Evolutionary conservation across 1,139 yeast genomes (phyloP).

Genomic region (Debaryomyces sp.): DNA sequence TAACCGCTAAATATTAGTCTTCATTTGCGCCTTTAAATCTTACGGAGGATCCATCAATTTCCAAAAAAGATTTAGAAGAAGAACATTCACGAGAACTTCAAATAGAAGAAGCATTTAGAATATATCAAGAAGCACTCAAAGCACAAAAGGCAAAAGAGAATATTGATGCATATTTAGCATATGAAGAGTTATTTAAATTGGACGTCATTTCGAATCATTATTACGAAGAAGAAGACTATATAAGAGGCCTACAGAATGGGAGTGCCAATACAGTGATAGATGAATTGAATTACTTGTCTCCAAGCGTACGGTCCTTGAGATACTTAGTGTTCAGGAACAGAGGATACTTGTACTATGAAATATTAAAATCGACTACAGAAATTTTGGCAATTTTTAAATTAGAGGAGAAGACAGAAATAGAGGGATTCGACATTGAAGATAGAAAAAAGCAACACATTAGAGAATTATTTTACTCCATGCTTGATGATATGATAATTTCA

Average conservation of each 20-base stretch:
- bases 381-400: constrained; percentile 12
- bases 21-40: constrained; percentile 80
- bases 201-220: constrained; percentile 64
- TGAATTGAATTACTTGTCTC: constrained; percentile 56
- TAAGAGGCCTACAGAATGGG: constrained; percentile 47
- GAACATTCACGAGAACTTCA: constrained; percentile 88
- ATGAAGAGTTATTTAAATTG: constrained; percentile 65
- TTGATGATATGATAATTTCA: constrained; percentile 60
- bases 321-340: constrained; percentile 81
- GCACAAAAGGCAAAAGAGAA: constrained; percentile 56
- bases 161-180: constrained; percentile 54
- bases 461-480: constrained; percentile 41
- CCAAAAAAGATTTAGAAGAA: constrained; percentile 63
- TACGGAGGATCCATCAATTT: constrained; percentile 62
- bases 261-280: constrained; percentile 34
- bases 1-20: constrained; percentile 38
- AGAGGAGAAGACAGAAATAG: constrained; percentile 4
- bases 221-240: constrained; percentile 41
- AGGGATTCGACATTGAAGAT: constrained; percentile 9
- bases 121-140: constrained; percentile 70
- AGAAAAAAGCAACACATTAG: constrained; percentile 17
- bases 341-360: constrained; percentile 68
- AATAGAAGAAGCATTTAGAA: constrained; percentile 82
- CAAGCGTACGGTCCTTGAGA: constrained; percentile 70
- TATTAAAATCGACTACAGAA: constrained; percentile 23